Conservation (phyloP, 305 asterid genomes). For the Fraxinus sp. region DNA sequence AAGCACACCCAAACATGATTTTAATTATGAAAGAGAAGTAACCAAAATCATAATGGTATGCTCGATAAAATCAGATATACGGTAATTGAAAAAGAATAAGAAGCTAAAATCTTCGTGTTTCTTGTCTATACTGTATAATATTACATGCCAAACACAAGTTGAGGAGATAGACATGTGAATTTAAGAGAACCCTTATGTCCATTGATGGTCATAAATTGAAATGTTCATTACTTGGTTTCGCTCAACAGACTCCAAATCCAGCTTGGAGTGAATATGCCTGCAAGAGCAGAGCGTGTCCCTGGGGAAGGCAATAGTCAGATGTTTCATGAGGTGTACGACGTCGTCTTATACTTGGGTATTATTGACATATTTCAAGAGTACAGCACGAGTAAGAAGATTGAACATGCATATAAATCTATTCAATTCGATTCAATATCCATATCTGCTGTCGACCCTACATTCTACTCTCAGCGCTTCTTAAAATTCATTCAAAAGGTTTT, state of each 20-base stretch:
- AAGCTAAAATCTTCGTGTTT: neutral
- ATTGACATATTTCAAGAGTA: constrained; percentile 97
- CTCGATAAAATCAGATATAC: neutral
- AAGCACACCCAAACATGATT: neutral
- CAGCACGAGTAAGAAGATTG: constrained; percentile 77
- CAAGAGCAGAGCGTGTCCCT: constrained; percentile 79
- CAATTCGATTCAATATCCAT: constrained; percentile 80
- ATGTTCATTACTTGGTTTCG: neutral
- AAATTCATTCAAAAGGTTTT: constrained; percentile 82
- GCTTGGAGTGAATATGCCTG: constrained; percentile 99
- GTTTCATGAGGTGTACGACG: constrained; percentile 85
- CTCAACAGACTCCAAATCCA: constrained; percentile 82
- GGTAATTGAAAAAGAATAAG: neutral
- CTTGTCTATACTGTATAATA: neutral
- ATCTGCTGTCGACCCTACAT: constrained; percentile 83
- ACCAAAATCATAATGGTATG: neutral
- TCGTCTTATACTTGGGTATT: constrained; percentile 80
- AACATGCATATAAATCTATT: constrained; percentile 77
- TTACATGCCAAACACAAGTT: neutral
- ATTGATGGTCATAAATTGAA: neutral
- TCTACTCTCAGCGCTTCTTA: constrained; percentile 79
- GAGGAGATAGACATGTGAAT: neutral
- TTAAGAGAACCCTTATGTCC: neutral
- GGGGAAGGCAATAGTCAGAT: constrained; percentile 39
- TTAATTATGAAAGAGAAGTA: neutral